These are phyloP conservation scores for Lodderomyces oxycetoniae DNA, from an alignment of 1,139 yeast species.

Conservation along the genomic window DNA sequence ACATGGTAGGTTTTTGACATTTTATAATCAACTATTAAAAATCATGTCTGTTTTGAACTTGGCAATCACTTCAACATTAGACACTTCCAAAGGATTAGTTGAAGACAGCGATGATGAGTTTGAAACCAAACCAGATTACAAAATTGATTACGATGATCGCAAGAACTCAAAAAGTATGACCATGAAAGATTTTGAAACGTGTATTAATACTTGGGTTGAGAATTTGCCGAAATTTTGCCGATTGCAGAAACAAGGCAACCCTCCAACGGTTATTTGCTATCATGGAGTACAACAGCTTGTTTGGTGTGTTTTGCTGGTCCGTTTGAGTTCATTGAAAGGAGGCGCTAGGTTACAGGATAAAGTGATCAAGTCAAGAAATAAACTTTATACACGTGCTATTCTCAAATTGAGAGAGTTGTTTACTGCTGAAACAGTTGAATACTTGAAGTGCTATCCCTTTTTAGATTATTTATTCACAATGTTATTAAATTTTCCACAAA, in stretches of 20 bases:
- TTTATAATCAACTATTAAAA: slow-evolving; percentile 18
- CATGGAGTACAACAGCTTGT: slow-evolving; percentile 15
- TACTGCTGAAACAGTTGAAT: slow-evolving; percentile 11
- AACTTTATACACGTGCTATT: slow-evolving; percentile 17
- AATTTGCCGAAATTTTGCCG: slow-evolving; percentile 18
- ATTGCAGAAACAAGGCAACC: slow-evolving; percentile 11
- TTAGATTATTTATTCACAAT: slow-evolving; percentile 18
- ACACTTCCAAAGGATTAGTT: slow-evolving; percentile 14
- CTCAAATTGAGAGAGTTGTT: slow-evolving; percentile 13
- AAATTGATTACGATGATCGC: slow-evolving; percentile 12
- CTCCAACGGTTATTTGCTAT: slow-evolving; percentile 16
- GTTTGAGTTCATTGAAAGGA: slow-evolving; percentile 16
- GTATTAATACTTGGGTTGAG: slow-evolving; percentile 13
- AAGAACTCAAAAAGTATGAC: slow-evolving; percentile 14
- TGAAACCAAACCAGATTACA: slow-evolving; percentile 1
- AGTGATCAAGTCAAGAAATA: slow-evolving; percentile 15
- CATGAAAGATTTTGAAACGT: slow-evolving; percentile 15
- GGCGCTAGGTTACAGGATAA: slow-evolving; percentile 11
- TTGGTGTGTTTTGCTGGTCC: slow-evolving; percentile 20
- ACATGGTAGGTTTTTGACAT: slow-evolving; percentile 20
- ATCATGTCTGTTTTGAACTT: slow-evolving; percentile 17
- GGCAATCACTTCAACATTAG: slow-evolving; percentile 21
- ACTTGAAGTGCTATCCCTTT: slow-evolving; percentile 17
- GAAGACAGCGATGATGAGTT: slow-evolving; percentile 6
- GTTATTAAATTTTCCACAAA: slow-evolving; percentile 19